Base-by-base conservation (phyloP, 257 asterid genomes). In the Fraxinus pennsylvanica region DNA sequence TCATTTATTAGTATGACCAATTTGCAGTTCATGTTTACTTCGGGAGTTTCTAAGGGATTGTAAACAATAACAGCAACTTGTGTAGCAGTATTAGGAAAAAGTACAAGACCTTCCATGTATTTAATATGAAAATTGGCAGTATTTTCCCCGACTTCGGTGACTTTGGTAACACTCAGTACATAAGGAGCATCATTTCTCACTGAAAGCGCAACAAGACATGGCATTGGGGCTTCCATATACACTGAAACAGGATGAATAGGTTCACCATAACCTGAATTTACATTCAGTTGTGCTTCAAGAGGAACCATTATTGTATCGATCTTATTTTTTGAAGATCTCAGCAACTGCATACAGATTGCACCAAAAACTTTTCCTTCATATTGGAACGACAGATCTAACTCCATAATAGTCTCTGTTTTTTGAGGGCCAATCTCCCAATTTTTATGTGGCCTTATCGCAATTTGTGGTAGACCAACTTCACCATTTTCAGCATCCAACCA, bases 381-480 rank as follows among this genome's bases (percentile, higher is more conserved):
- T 74, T 77, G 85, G 76, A 80, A 85, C 5, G 93, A 87, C 72
- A 94, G 75, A 36, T 89, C 97, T 10, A 94, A 76, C 71, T 92
- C 97, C 84, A 94, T 54, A 47, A 94, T 68, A 50, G 90, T 74
- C 84, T 83, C 91, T 32, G 87, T 84, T 79, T 77, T 81, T 74
- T 74, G 87, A 80, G 98, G 92, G 7, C 84, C 88, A 74, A 94
- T 83, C 84, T 85, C 96, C 97, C 94, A 94, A 82, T 81, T 90
- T 52, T 77, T 84, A 68, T 78, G 89, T n/a, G 96, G 97, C 77
- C 93, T 87, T 74, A 94, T 59, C 6, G 90, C 76, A 78, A 92
- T 80, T 57, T 83, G 79, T 36, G 92, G 92, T 70, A 33, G 74
- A 81, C 79, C 90, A 76, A 76, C 82, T 67, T 87, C 88, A 39